Conservation (phyloP, 495 filamentous ascomycete species). For the Hyaloscypha variabilis region DNA sequence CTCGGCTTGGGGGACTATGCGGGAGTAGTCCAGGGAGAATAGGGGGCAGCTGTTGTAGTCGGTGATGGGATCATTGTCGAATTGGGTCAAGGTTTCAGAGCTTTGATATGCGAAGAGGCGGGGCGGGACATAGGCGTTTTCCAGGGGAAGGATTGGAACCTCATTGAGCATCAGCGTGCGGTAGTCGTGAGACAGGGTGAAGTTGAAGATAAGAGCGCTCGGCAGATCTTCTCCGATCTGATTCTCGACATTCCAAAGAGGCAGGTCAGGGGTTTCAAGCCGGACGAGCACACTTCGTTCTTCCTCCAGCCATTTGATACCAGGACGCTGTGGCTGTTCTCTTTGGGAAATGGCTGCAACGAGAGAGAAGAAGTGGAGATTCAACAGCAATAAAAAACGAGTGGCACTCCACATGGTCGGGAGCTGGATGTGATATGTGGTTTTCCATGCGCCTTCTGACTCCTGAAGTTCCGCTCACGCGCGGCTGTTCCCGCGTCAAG, state of each 20-base stretch:
- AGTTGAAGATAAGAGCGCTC: conserved; percentile 22
- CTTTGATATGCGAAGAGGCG: conserved; percentile 18
- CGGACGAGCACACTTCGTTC: conserved; percentile 10
- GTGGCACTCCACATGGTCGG: not conserved
- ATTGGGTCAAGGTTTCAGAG: not conserved
- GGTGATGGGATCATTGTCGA: not conserved
- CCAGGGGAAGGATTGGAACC: conserved; percentile 18
- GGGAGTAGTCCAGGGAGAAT: conserved; percentile 16
- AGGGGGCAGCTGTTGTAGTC: not conserved
- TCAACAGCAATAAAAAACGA: not conserved
- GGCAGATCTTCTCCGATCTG: conserved; percentile 10
- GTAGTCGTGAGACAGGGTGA: conserved; percentile 24
- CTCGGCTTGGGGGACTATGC: conserved; percentile 8
- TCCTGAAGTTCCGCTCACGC: not conserved
- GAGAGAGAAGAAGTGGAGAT: not conserved
- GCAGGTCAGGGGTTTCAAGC: conserved; percentile 15
- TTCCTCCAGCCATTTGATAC: conserved; percentile 16
- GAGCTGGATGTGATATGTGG: not conserved
- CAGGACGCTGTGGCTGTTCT: not conserved
- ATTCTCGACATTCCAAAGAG: conserved; percentile 14
- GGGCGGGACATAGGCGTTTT: conserved; percentile 13
- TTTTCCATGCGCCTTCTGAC: not conserved
- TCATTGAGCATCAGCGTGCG: conserved; percentile 19
- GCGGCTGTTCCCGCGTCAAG: no score
- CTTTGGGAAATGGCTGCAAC: not conserved